These are phyloP conservation scores for Chloris gayana DNA, from an alignment of 176 grass and related monocot species.

Conservation along the genomic window DNA sequence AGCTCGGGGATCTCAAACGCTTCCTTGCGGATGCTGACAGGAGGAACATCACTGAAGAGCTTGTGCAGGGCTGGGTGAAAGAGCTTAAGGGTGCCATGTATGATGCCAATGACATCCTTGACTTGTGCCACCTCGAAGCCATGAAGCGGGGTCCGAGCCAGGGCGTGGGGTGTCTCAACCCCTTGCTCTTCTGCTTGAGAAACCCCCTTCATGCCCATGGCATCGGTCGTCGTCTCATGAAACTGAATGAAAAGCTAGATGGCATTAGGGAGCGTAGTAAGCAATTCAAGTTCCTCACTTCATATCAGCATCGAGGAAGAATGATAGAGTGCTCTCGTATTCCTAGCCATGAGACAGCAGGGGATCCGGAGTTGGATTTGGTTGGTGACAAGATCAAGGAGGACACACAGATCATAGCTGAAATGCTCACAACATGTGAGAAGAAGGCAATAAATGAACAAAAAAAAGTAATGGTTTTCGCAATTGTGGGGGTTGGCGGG, in stretches of 20 bases:
- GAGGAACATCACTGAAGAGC: background rate
- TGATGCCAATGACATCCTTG: background rate
- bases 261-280: background rate
- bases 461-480: background rate
- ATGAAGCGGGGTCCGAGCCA: background rate
- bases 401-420: conserved; percentile 6
- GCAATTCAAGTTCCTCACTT: background rate
- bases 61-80: background rate
- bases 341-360: background rate
- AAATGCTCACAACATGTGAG: background rate
- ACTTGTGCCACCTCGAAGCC: background rate
- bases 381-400: conserved; percentile 37
- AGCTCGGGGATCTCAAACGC: background rate
- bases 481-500: conserved; percentile 35
- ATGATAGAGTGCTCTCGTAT: background rate
- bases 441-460: background rate
- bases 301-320: background rate
- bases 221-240: background rate
- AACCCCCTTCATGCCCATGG: background rate
- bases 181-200: background rate
- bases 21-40: conserved; percentile 26
- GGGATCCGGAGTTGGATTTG: background rate
- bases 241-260: background rate
- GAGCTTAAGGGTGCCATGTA: background rate
- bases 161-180: background rate